phyloP scores from a whole-genome alignment of 2,329 filamentous ascomycete species.

The Fusarium avenaceum region DNA sequence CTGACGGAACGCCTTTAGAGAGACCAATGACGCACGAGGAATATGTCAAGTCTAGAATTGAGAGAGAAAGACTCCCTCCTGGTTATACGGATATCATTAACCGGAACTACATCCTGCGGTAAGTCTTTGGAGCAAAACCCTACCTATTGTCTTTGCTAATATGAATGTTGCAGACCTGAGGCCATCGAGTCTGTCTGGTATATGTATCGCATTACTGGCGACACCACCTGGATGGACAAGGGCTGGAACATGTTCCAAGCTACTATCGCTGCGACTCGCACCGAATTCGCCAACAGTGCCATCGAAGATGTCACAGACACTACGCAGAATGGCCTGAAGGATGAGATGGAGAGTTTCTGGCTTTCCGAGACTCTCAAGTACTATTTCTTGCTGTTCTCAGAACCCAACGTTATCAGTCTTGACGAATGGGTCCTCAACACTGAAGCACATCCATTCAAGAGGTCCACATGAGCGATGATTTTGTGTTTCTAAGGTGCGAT shows the following conservation, averaged over 20 bases:
- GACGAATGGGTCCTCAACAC: constrained; percentile 78
- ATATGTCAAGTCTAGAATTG: constrained; percentile 63
- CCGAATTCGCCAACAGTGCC: constrained; percentile 77
- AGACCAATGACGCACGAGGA: constrained; percentile 67
- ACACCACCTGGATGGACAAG: constrained; percentile 79
- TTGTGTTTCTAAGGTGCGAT: constrained; percentile 5
- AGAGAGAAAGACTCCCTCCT: constrained; percentile 60
- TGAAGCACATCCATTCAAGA: constrained; percentile 70
- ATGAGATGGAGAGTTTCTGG: constrained; percentile 92
- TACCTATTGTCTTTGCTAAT: constrained; percentile 10
- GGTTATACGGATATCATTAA: constrained; percentile 64
- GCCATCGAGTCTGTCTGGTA: constrained; percentile 91
- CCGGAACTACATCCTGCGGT: constrained; percentile 73
- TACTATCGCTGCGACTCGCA: constrained; percentile 75
- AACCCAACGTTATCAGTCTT: constrained; percentile 74
- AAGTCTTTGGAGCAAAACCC: constrained; percentile 49
- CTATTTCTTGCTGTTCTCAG: constrained; percentile 84
- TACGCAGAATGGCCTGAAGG: constrained; percentile 58
- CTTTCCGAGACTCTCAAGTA: constrained; percentile 92
- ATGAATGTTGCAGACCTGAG: constrained; percentile 71
- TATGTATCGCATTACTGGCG: constrained; percentile 90
- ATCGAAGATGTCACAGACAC: constrained; percentile 71
- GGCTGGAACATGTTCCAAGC: constrained; percentile 89
- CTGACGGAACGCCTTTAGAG: constrained; percentile 9
- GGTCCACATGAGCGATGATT: constrained; percentile 52